Evolutionary conservation across 331 rosid species (phyloP).

Genomic region (Ulmus americana): DNA sequence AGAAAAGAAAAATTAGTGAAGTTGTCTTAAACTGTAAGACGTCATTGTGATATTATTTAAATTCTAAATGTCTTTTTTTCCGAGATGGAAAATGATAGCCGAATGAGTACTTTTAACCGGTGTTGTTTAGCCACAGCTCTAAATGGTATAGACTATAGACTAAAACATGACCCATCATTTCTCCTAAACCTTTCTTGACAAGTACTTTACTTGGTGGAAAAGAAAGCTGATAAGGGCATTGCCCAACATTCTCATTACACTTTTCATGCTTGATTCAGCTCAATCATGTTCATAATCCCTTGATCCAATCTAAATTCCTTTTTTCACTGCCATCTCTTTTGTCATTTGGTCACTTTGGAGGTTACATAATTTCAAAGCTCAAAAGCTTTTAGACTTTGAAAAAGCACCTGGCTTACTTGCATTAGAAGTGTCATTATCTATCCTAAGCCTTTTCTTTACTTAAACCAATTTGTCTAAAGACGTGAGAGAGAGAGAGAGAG

Average conservation of each 20-base stretch:
- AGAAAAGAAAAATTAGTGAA: no score
- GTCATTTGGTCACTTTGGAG: not conserved
- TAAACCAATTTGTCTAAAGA: slow-evolving; percentile 2
- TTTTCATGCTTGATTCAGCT: slow-evolving; percentile 26
- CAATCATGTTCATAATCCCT: slow-evolving; percentile 18
- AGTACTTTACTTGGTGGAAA: not conserved
- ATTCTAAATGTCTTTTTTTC: not conserved
- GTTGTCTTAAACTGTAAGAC: no score
- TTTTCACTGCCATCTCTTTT: not conserved
- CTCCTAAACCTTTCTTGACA: slow-evolving; percentile 3
- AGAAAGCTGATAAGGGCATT: slow-evolving; percentile 3
- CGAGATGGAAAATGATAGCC: not conserved
- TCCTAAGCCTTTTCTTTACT: slow-evolving; percentile 12
- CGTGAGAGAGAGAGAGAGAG: not conserved
- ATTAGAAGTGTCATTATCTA: slow-evolving; percentile 35
- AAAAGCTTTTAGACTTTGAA: not conserved
- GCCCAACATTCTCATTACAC: slow-evolving; percentile 19
- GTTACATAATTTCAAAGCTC: not conserved
- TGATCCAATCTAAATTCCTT: slow-evolving; percentile 1
- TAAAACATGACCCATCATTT: slow-evolving; percentile 4
- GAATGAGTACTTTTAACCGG: not conserved
- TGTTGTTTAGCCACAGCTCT: not conserved
- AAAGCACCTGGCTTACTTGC: slow-evolving; percentile 17
- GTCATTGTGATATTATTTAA: no score
- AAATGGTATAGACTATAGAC: slow-evolving; percentile 1